Base-by-base conservation (phyloP, 768 basidiomycete genomes). In the Termitomyces sp. region DNA sequence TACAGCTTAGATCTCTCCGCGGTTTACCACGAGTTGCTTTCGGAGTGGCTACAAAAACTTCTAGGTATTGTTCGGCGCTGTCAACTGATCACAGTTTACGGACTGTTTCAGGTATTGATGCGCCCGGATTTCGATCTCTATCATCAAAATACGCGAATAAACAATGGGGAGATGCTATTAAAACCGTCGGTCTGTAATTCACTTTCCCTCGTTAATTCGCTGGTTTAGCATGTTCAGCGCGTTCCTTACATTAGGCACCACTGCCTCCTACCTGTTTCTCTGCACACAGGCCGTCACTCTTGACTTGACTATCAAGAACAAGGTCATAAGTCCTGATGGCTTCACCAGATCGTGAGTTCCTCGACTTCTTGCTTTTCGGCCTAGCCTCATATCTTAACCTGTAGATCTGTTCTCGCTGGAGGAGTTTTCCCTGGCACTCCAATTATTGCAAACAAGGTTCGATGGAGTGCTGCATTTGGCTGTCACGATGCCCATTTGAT, bases 241-340 rank as follows among this genome's bases (percentile, higher is more conserved):
- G 7, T 33, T 36, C 7, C 32, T 56, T 35, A 15, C 46, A 9
- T 40, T 56, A 18, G 44, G 55, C 28, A 16, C 15, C 16, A 16
- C 42, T 12, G 40, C 44, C 24, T 44, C 44, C 18, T 56, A 3
- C 20, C 44, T 56, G n/a, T 22, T 33, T n/a, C 16, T 36, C 11
- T 28, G 36, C 15, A 24, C 33, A 33, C 42, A n/a, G 3, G 55
- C 46, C 4, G 80, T 79, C 12, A 77, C 88, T 51, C 24, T 51
- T 4, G 79, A 85, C 48, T 87, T 85, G 73, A 67, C 70, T 20
- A 83, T 88, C 4, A 84, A 89, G 69, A 90, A 88, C 72, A 77
- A 84, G 9, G 86, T 57, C n/a, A 57, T 61, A 39, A 85, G 18
- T 81, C 82, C 32, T 83, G 84, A 79, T 67, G 60, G 52, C 58